Evolutionary conservation across 371 early-diverging fungal species (phyloP).

Genomic region (Aphelidium insulamus): DNA sequence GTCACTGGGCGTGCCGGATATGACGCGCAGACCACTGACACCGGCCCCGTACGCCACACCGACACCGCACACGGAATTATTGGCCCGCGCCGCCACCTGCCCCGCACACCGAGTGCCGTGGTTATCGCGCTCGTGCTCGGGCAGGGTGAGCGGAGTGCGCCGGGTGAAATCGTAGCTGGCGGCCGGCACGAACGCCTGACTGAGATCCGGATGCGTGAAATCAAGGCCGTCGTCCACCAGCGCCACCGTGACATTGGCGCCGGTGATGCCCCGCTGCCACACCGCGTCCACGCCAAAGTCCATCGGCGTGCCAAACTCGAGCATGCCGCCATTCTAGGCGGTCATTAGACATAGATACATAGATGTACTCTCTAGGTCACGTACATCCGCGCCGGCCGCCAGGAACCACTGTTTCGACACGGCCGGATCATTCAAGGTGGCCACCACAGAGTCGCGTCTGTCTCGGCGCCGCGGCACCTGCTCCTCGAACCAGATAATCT

Average conservation of each 20-base stretch:
- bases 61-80: slow-evolving; percentile 83
- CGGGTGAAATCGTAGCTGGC: slow-evolving; percentile 89
- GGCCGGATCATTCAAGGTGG: no score
- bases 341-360: no score
- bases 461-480: no score
- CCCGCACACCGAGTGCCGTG: slow-evolving; percentile 97
- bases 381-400: no score
- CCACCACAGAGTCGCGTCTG: no score
- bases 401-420: no score
- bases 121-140: slow-evolving; percentile 60
- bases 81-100: slow-evolving; percentile 73
- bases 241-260: slow-evolving; percentile 62
- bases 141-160: slow-evolving; percentile 25
- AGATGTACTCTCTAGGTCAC: no score
- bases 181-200: slow-evolving; percentile 59
- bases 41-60: slow-evolving; percentile 80
- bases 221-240: slow-evolving; percentile 91
- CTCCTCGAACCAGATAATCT: no score
- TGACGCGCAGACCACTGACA: slow-evolving; percentile 76
- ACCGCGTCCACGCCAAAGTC: no score
- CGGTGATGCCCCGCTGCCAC: slow-evolving; percentile 71
- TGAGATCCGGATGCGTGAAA: slow-evolving; percentile 52
- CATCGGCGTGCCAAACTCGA: no score
- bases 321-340: no score
- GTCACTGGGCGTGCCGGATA: slow-evolving; percentile 65